Conservation (phyloP, 208 protist genomes). For the Crithidia expoeki region DNA sequence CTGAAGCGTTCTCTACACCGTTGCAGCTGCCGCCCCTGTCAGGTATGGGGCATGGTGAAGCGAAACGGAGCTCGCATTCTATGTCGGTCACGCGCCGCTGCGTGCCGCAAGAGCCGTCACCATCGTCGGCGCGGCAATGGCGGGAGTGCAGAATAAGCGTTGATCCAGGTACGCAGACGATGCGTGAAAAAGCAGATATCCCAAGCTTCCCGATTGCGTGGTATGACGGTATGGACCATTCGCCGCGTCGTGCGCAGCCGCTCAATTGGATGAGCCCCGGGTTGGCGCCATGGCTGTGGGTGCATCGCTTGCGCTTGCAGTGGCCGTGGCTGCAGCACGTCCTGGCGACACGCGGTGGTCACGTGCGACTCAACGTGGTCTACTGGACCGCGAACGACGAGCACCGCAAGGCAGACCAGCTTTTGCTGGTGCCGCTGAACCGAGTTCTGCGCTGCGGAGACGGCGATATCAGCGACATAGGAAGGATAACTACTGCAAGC, state of each 20-base stretch:
- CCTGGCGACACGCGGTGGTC: slow-evolving; percentile 26
- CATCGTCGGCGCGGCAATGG: background rate
- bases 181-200: background rate
- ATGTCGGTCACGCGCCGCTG: slow-evolving; percentile 5
- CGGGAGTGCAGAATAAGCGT: background rate
- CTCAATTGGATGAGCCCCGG: slow-evolving; percentile 20
- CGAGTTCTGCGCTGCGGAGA: background rate
- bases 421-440: slow-evolving; percentile 21
- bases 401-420: slow-evolving; percentile 4
- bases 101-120: background rate
- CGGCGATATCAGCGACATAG: background rate
- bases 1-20: background rate
- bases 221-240: background rate
- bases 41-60: background rate
- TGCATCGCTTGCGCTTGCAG: slow-evolving; percentile 25
- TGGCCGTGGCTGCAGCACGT: slow-evolving; percentile 46
- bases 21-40: background rate
- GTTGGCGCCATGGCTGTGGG: slow-evolving; percentile 29
- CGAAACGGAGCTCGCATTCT: background rate
- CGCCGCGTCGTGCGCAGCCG: background rate
- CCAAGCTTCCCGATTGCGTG: background rate
- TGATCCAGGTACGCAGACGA: background rate
- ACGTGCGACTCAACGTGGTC: slow-evolving; percentile 18
- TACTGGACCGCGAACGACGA: background rate
- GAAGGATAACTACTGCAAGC: too few species aligned